Conservation (phyloP, 352 stramenopile species). For the Plasmopara viticola region DNA sequence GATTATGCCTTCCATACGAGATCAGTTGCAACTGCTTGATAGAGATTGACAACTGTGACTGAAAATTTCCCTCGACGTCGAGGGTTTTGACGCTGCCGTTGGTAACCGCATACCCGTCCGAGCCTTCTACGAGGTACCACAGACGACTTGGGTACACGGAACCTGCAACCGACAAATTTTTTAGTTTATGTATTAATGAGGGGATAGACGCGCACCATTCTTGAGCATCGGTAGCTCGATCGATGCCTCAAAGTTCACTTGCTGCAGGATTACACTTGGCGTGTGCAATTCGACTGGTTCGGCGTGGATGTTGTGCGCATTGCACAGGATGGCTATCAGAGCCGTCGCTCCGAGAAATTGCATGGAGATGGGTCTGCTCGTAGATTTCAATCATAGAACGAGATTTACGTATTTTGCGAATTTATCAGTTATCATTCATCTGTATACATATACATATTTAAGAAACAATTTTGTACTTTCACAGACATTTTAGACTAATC, state of each 20-base stretch:
- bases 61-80: conserved; percentile 60
- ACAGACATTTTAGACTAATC: not conserved
- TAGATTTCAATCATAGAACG: conserved; percentile 8
- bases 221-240: conserved; percentile 66
- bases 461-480: not conserved
- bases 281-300: conserved; percentile 22
- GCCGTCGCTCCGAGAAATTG: conserved; percentile 7
- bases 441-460: too few relatives aligned
- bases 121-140: conserved; percentile 49
- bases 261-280: conserved; percentile 62
- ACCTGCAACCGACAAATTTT: conserved; percentile 17
- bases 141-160: conserved; percentile 64
- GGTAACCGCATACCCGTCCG: conserved; percentile 33
- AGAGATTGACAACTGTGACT: conserved; percentile 34
- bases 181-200: too few relatives aligned
- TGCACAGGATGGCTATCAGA: conserved; percentile 4
- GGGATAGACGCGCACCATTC: conserved; percentile 41
- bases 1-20: conserved; percentile 36
- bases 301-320: conserved; percentile 6
- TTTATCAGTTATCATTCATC: not conserved
- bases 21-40: conserved; percentile 42
- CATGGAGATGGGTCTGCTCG: conserved; percentile 5
- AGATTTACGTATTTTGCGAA: too few relatives aligned
- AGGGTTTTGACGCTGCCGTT: conserved; percentile 65
- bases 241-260: conserved; percentile 58